Percentiles rank a stretch among this genome's conserved stretches.
Evolutionary conservation across 352 stramenopile genomes (phyloP).

Genomic region (Pythium phragmiticola): DNA sequence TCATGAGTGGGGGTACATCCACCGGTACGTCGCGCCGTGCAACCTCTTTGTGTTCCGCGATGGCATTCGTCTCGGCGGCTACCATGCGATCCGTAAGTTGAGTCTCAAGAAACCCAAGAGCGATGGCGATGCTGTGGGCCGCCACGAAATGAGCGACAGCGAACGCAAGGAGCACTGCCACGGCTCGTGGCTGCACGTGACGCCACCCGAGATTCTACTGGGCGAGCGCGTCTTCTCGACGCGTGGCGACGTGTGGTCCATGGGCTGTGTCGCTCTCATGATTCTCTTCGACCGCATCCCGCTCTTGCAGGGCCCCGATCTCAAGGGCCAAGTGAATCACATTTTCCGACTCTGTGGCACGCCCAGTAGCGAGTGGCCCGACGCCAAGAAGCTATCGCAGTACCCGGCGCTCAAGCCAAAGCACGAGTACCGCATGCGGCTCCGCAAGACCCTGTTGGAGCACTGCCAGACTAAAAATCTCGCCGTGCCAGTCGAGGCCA

Average conservation of each 20-base stretch:
- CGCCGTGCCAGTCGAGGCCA: constrained; percentile 45
- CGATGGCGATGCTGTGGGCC: background rate
- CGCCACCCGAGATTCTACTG: constrained; percentile 72
- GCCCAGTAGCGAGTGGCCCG: constrained; percentile 50
- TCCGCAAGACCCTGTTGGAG: constrained; percentile 80
- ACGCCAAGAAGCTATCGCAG: constrained; percentile 49
- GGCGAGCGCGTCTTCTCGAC: constrained; percentile 68
- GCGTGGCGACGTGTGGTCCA: constrained; percentile 75
- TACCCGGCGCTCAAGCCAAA: constrained; percentile 63
- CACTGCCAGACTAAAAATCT: constrained; percentile 44
- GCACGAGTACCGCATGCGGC: constrained; percentile 70
- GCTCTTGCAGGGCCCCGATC: constrained; percentile 61
- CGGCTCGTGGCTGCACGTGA: constrained; percentile 62
- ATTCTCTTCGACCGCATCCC: constrained; percentile 66
- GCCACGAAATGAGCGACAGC: constrained; percentile 67
- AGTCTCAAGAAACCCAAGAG: constrained; percentile 19
- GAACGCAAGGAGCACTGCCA: constrained; percentile 78
- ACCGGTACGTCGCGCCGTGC: constrained; percentile 68
- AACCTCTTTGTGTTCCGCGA: constrained; percentile 77
- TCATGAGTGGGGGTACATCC: constrained; percentile 72
- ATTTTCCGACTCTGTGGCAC: constrained; percentile 82
- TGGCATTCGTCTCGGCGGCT: constrained; percentile 66
- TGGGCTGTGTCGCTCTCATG: constrained; percentile 59
- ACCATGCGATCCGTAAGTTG: constrained; percentile 53
- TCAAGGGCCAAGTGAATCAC: constrained; percentile 67